These are phyloP conservation scores for Marasmius tenuissimus DNA, from an alignment of 1,284 basidiomycete species.

Conservation along the genomic window DNA sequence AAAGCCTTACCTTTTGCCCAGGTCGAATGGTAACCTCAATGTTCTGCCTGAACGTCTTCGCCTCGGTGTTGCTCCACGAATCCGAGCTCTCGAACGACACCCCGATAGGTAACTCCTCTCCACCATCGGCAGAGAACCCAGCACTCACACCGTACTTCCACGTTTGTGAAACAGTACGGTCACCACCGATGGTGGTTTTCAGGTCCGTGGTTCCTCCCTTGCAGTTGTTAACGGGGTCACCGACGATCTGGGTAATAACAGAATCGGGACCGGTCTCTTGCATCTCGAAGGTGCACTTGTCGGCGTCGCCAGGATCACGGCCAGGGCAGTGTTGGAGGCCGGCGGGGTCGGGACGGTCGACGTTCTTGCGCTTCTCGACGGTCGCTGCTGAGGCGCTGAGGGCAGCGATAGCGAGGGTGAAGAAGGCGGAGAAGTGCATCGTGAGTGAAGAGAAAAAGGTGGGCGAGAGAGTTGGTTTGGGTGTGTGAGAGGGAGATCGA, in stretches of 20 bases:
- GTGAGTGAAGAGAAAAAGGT: background rate
- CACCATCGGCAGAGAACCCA: background rate
- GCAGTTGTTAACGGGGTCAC: constrained; percentile 1
- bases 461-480: background rate
- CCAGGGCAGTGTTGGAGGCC: constrained; percentile 1
- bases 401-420: background rate
- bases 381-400: background rate
- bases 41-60: constrained; percentile 4
- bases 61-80: background rate
- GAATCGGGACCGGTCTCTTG: background rate
- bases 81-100: background rate
- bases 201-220: constrained; percentile 1
- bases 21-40: background rate
- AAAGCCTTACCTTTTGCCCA: constrained; percentile 1
- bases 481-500: background rate
- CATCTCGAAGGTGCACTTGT: background rate
- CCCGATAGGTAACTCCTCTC: background rate
- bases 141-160: constrained; percentile 1
- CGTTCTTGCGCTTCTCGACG: constrained; percentile 1
- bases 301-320: background rate
- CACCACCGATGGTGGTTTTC: background rate
- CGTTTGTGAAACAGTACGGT: background rate
- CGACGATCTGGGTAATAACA: background rate
- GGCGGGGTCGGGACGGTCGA: constrained; percentile 1
- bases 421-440: background rate